Evolutionary conservation across 352 stramenopile species (phyloP), one percentile per base, ranked within the genome.

Genomic region (Plasmopara viticola): DNA sequence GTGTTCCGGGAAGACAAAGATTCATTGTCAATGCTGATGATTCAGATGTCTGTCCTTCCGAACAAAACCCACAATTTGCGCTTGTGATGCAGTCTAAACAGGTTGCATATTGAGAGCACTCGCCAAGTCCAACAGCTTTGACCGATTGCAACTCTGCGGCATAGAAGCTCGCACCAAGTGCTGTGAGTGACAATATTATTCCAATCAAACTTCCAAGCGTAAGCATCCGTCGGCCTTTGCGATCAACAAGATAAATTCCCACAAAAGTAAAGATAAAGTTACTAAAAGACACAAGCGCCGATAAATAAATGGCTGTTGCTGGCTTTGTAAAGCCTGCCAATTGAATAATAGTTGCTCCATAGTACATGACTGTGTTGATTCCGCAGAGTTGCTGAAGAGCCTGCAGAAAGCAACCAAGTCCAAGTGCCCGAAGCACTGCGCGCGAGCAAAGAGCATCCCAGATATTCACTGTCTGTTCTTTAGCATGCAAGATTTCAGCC

Each of bases 351-450:
- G 70, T 87, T 14, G 78, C 81, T 25, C 81, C 80, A 49, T 90
- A 93, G 54, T 92, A 94, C 82, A 94, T 93, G 54, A 90, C 81
- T 0, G 79, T 94, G 55, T 94, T 94, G 63, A 94, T 91, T n/a
- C 82, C 79, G 31, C 75, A 90, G 51, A 92, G 61, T 49, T 91
- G 82, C 55, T 62, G 54, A 45, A 67, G 54, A 48, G 51, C 56
- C 29, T 69, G 58, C n/a, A 66, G 29, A 30, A 72, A 64, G 33
- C 81, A 92, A 29, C 81, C 81, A 13, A 92, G 51, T 40, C 15
- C 20, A 15, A 66, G 38, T 6, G 58, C 58, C 17, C 48, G 41
- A 20, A 56, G 48, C 1, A 90, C 68, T 0, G 59, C 67, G 8
- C 60, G 61, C 1, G 65, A 64, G 2, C 56, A 51, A 38, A 69